Evolutionary conservation across 495 filamentous ascomycete genomes (phyloP).

Genomic region (Xylaria scruposa): DNA sequence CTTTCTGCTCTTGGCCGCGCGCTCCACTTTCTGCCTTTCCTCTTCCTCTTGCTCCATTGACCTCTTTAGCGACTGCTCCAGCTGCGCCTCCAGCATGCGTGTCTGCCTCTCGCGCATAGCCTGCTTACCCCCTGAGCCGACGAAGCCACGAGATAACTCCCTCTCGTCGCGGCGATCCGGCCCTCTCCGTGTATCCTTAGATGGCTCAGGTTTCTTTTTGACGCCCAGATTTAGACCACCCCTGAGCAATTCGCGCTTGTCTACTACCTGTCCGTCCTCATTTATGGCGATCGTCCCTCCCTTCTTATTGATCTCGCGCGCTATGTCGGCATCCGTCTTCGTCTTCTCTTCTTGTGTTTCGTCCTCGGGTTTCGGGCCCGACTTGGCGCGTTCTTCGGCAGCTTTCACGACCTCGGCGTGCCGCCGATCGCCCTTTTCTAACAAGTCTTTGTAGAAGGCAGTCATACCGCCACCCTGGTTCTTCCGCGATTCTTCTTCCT

Average conservation of each 20-base stretch:
- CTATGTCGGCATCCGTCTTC: conserved; percentile 74
- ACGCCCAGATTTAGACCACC: conserved; percentile 85
- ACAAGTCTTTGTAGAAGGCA: conserved; percentile 82
- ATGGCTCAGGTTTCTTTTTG: conserved; percentile 52
- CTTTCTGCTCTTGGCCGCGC: conserved; percentile 73
- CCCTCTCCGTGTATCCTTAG: conserved; percentile 42
- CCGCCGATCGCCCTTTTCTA: conserved; percentile 76
- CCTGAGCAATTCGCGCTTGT: conserved; percentile 87
- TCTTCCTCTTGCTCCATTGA: conserved; percentile 76
- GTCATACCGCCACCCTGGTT: conserved; percentile 79
- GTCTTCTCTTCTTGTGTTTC: conserved; percentile 52
- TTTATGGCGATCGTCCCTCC: conserved; percentile 79
- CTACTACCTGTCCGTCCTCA: conserved; percentile 92
- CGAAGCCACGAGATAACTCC: conserved; percentile 51
- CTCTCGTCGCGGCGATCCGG: conserved; percentile 43
- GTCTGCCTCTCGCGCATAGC: conserved; percentile 82
- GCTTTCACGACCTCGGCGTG: conserved; percentile 74
- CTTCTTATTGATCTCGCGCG: conserved; percentile 72
- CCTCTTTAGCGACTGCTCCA: conserved; percentile 77
- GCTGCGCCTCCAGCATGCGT: conserved; percentile 82
- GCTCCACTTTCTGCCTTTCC: conserved; percentile 69
- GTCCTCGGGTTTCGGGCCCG: conserved; percentile 53
- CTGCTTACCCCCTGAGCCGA: conserved; percentile 58
- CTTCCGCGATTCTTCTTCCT: conserved; percentile 72
- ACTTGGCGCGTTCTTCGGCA: conserved; percentile 68